These are phyloP conservation scores for Rhododendron simsii DNA, from an alignment of 148 eudicot species.

Conservation along the genomic window DNA sequence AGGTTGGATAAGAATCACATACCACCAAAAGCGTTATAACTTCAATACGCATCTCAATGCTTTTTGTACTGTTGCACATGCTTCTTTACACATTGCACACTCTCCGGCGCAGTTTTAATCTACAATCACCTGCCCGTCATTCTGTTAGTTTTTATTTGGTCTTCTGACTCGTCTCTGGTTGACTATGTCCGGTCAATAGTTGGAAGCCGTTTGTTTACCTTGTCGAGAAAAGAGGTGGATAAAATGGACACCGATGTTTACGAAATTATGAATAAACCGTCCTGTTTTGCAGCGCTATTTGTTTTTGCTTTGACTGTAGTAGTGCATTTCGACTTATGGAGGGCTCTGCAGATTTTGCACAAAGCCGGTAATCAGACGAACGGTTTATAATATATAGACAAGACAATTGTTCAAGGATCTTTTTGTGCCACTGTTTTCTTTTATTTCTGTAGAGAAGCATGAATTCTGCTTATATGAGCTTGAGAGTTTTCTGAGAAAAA, in stretches of 20 bases:
- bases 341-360: neutral
- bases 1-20: neutral
- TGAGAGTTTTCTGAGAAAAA: neutral
- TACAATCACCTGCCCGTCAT: neutral
- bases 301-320: neutral
- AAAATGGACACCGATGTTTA: neutral
- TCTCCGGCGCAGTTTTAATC: neutral
- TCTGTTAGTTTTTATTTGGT: neutral
- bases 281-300: neutral
- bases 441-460: neutral
- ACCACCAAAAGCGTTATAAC: neutral
- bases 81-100: neutral
- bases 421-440: neutral
- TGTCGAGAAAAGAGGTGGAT: neutral
- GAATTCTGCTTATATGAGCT: neutral
- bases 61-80: neutral
- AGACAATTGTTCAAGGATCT: neutral
- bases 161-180: neutral
- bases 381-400: neutral
- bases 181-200: neutral
- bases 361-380: neutral
- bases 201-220: neutral
- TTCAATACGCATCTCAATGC: neutral
- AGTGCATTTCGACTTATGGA: neutral
- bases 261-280: neutral